phyloP scores from a whole-genome alignment of 352 stramenopile species.

The Globisporangium canariense region DNA sequence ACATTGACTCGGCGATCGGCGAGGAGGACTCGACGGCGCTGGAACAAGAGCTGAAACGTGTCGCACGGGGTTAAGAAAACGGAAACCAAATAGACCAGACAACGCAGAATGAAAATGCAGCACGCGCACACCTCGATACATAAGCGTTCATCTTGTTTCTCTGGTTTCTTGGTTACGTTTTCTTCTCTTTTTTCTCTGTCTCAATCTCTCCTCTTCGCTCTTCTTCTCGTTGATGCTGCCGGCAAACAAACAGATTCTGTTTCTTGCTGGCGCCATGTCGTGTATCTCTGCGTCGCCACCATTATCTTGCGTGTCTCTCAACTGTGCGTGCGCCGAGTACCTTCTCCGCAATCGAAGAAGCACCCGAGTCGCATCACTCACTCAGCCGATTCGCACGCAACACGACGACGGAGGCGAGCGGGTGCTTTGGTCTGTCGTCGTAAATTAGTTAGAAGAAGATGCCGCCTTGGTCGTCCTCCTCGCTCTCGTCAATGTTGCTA shows the following conservation, averaged over 20 bases:
- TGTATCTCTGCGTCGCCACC: not conserved
- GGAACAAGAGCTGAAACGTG: slow-evolving; percentile 34
- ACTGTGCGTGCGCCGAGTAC: not conserved
- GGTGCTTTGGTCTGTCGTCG: slow-evolving; percentile 6
- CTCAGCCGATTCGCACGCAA: not conserved
- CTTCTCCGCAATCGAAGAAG: not conserved
- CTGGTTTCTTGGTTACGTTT: slow-evolving; percentile 2
- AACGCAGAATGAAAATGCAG: not conserved
- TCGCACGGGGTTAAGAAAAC: slow-evolving; percentile 12
- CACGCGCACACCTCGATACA: not conserved
- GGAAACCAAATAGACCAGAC: not conserved
- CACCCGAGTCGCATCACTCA: not conserved
- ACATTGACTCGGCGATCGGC: slow-evolving; percentile 36
- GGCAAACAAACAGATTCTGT: not conserved
- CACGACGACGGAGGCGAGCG: not conserved
- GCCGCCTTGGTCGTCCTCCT: slow-evolving; percentile 77
- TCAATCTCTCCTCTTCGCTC: not conserved
- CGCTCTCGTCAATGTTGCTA: slow-evolving; percentile 82
- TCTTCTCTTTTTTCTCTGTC: not conserved
- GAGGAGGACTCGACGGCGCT: slow-evolving; percentile 28
- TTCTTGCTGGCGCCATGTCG: not conserved
- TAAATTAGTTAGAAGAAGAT: slow-evolving; percentile 82
- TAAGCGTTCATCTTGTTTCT: slow-evolving; percentile 7
- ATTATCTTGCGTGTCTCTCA: not conserved
- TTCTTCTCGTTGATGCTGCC: not conserved